Evolutionary conservation across 805 yeast species (phyloP).

Genomic region (Saturnispora sanitii): DNA sequence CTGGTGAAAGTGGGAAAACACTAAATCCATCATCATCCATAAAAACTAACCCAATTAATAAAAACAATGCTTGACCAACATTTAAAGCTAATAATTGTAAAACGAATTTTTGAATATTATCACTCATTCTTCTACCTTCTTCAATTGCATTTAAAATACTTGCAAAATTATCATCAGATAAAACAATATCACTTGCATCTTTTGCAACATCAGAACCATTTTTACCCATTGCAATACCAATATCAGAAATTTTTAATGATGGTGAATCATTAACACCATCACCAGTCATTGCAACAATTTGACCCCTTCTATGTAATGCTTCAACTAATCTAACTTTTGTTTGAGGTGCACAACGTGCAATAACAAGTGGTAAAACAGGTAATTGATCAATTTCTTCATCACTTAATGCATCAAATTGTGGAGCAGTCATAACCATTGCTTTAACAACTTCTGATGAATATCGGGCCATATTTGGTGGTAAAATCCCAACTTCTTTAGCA

Average conservation of each 20-base stretch:
- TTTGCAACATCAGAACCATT: slow-evolving; percentile 81
- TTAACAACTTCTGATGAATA: slow-evolving; percentile 45
- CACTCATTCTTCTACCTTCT: slow-evolving; percentile 74
- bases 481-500: slow-evolving; percentile 72
- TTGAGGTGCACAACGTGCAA: slow-evolving; percentile 78
- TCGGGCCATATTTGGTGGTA: slow-evolving; percentile 51
- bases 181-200: slow-evolving; percentile 69
- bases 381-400: slow-evolving; percentile 52
- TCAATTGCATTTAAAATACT: slow-evolving; percentile 70
- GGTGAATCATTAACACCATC: slow-evolving; percentile 83
- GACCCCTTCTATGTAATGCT: slow-evolving; percentile 53
- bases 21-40: slow-evolving; percentile 53
- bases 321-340: slow-evolving; percentile 77
- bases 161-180: slow-evolving; percentile 66
- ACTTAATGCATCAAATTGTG: slow-evolving; percentile 52
- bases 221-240: slow-evolving; percentile 79
- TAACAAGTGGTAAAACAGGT: slow-evolving; percentile 64
- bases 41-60: slow-evolving; percentile 67
- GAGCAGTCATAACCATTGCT: slow-evolving; percentile 68
- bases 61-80: slow-evolving; percentile 58
- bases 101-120: slow-evolving; percentile 69
- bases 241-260: slow-evolving; percentile 64
- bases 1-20: slow-evolving; percentile 76
- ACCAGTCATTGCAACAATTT: slow-evolving; percentile 73
- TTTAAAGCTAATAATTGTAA: slow-evolving; percentile 64